Conservation (phyloP, 2,329 filamentous ascomycete species). For the Dryadomyces quercus-mongolicae region DNA sequence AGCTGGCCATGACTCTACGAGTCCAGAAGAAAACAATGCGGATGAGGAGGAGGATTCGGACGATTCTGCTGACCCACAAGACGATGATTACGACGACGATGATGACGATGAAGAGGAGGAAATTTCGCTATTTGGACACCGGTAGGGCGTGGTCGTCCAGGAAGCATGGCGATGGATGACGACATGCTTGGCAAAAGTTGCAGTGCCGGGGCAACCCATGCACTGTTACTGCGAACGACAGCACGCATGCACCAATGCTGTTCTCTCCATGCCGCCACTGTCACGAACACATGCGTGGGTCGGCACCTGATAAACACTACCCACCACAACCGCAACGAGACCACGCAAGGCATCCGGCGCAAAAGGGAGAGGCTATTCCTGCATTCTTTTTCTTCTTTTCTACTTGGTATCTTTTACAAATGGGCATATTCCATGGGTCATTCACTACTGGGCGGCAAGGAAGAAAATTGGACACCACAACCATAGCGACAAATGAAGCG, state of each 20-base stretch:
- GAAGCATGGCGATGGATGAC: not conserved
- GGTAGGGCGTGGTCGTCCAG: slow-evolving; percentile 18
- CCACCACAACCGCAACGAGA: too few species aligned
- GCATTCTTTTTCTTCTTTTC: not conserved
- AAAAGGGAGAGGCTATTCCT: not conserved
- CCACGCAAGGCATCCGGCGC: not conserved
- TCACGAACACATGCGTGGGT: not conserved
- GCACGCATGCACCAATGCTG: too few species aligned
- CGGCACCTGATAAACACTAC: not conserved
- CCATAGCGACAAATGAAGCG: not conserved
- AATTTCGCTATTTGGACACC: slow-evolving; percentile 37
- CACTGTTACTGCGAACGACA: not conserved
- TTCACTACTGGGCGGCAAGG: not conserved
- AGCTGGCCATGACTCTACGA: slow-evolving; percentile 28
- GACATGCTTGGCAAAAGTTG: not conserved
- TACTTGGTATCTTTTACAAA: not conserved
- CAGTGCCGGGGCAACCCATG: not conserved
- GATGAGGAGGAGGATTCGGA: slow-evolving; percentile 35
- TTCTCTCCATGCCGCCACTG: not conserved
- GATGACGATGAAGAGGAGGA: slow-evolving; percentile 38
- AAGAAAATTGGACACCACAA: not conserved
- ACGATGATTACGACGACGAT: slow-evolving; percentile 32
- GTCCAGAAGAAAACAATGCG: slow-evolving; percentile 31
- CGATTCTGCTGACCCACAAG: slow-evolving; percentile 25
- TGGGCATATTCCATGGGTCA: not conserved